Percentiles rank a stretch among this genome's conserved stretches.
These are phyloP conservation scores for Clonostachys rosea DNA, from an alignment of 2,329 filamentous ascomycete genomes.

Conservation along the genomic window DNA sequence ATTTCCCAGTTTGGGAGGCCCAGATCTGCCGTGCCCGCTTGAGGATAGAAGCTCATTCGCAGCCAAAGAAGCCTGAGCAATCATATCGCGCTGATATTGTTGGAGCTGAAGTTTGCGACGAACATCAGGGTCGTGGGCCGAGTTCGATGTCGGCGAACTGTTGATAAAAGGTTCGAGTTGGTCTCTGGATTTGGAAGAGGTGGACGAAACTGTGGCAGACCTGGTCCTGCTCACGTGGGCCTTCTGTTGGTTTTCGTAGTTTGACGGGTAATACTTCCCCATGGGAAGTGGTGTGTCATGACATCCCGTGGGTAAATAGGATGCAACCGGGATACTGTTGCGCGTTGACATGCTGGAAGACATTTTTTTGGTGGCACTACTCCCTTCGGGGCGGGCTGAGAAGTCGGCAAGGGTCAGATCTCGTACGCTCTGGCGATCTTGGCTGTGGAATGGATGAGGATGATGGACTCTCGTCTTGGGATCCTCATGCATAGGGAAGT, in stretches of 20 bases:
- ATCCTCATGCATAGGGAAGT: conserved; percentile 58
- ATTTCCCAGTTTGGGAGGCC: not conserved
- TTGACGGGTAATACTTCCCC: conserved; percentile 61
- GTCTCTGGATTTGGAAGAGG: not conserved
- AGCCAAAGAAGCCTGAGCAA: conserved; percentile 49
- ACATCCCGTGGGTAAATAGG: conserved; percentile 45
- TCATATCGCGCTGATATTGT: conserved; percentile 59
- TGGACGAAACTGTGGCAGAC: not conserved
- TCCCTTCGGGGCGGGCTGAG: not conserved
- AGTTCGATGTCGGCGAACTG: not conserved
- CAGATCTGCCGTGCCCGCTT: not conserved
- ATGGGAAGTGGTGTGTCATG: conserved; percentile 43
- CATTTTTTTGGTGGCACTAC: not conserved
- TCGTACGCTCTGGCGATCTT: conserved; percentile 12
- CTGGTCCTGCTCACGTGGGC: not conserved
- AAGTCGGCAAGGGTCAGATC: not conserved
- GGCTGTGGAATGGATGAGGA: conserved; percentile 46
- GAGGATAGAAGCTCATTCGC: conserved; percentile 18
- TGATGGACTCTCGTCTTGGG: conserved; percentile 37
- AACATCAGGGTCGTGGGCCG: conserved; percentile 31
- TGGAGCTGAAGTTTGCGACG: conserved; percentile 45
- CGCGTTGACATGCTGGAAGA: conserved; percentile 12
- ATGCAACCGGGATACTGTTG: conserved; percentile 37
- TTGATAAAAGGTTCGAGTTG: not conserved
- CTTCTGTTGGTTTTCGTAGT: conserved; percentile 41